Evolutionary conservation across 768 basidiomycete genomes (phyloP).

Genomic region (Suillus tomentosus): DNA sequence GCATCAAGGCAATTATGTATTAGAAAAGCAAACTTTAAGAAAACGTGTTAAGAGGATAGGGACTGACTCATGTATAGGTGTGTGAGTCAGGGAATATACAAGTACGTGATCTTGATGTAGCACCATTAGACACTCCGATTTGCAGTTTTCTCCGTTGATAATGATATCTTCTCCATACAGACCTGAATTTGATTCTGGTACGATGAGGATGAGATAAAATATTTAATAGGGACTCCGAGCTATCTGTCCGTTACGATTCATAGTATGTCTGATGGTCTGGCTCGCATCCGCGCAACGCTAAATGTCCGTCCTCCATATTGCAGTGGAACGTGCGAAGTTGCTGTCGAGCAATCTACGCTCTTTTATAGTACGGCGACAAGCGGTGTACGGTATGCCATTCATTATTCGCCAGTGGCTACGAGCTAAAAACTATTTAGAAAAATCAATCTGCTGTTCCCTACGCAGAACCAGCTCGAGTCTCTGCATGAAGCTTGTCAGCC

Average conservation of each 20-base stretch:
- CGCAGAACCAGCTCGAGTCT: slow-evolving; percentile 13
- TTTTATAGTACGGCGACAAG: slow-evolving; percentile 1
- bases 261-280: slow-evolving; percentile 15
- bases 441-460: slow-evolving; percentile 5
- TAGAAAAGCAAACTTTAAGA: background rate
- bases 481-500: slow-evolving; percentile 40
- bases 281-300: slow-evolving; percentile 7
- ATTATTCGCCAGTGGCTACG: background rate
- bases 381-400: background rate
- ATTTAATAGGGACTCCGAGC: background rate
- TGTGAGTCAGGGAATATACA: background rate
- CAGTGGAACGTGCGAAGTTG: slow-evolving; percentile 2
- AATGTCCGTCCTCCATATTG: slow-evolving; percentile 4
- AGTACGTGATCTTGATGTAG: slow-evolving; percentile 1
- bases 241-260: background rate
- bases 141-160: background rate
- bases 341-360: background rate
- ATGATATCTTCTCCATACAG: background rate
- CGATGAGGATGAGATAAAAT: background rate
- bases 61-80: slow-evolving; percentile 3
- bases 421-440: background rate
- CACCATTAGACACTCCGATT: background rate
- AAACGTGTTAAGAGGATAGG: slow-evolving; percentile 2
- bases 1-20: background rate
- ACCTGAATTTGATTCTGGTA: background rate